Percentiles rank a stretch among this genome's conserved stretches.
These are phyloP conservation scores for Allantophomopsis lycopodina DNA, from an alignment of 2,329 filamentous ascomycete genomes.

Conservation along the genomic window DNA sequence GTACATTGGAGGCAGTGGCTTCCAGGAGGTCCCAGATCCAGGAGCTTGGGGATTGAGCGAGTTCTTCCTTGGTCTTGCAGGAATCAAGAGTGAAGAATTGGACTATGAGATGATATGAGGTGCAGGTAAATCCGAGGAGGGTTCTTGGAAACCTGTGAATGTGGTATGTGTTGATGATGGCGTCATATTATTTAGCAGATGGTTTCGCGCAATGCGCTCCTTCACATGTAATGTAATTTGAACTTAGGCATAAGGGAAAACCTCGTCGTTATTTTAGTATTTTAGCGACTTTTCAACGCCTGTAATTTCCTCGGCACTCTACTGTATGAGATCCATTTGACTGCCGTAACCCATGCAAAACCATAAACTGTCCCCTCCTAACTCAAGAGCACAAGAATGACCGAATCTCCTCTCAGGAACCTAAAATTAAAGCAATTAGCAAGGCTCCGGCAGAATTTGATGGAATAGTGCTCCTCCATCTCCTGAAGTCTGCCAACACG, in stretches of 20 bases:
- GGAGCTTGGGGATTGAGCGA: conserved; percentile 65
- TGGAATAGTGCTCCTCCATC: neutral
- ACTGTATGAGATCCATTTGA: conserved; percentile 8
- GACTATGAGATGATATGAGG: conserved; percentile 19
- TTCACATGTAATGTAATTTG: conserved; percentile 1
- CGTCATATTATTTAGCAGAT: neutral
- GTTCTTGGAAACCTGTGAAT: neutral
- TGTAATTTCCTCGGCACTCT: conserved; percentile 4
- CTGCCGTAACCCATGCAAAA: conserved; percentile 6
- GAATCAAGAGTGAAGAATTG: conserved; percentile 17
- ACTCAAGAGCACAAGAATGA: conserved; percentile 21
- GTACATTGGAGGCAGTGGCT: conserved; percentile 67
- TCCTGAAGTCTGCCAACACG: too few species aligned
- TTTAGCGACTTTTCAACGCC: conserved; percentile 14
- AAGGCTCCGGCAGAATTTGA: conserved; percentile 2
- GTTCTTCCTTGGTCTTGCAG: conserved; percentile 69
- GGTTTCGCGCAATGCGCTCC: neutral
- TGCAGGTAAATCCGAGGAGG: neutral
- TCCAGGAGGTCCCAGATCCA: conserved; percentile 60
- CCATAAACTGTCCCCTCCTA: conserved; percentile 9
- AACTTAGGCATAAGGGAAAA: neutral
- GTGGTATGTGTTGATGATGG: neutral
- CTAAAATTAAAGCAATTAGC: conserved; percentile 5
- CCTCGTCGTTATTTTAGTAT: conserved; percentile 1
- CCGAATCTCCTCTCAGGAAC: conserved; percentile 22